Conservation (phyloP, 768 basidiomycete species). For the Tylopilus plumbeoviolaceoides region DNA sequence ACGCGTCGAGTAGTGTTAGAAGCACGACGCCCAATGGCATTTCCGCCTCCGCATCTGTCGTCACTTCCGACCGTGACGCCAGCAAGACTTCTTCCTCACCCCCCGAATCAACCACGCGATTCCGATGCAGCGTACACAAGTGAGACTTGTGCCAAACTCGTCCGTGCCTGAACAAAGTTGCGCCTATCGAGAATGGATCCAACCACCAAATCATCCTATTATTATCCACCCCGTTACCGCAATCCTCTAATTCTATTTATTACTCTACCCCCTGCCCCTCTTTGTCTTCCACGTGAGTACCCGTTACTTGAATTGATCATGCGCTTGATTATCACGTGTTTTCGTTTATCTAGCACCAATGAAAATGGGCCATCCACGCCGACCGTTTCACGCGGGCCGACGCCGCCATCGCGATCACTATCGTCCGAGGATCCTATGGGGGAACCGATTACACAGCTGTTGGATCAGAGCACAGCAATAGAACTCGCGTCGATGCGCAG, state of each 20-base stretch:
- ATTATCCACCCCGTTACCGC: constrained; percentile 5
- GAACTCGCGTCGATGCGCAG: constrained; percentile 51
- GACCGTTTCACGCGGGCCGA: no score
- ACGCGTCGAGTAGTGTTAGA: background rate
- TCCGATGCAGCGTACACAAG: constrained; percentile 10
- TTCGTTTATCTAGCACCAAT: no score
- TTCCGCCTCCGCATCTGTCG: background rate
- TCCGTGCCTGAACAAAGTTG: constrained; percentile 18
- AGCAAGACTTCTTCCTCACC: background rate
- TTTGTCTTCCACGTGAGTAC: constrained; percentile 21
- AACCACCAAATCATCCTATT: background rate
- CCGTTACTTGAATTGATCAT: constrained; percentile 13
- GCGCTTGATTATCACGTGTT: constrained; percentile 13
- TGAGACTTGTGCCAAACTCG: constrained; percentile 10
- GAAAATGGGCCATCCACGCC: no score
- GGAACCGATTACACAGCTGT: background rate
- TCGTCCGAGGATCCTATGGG: no score
- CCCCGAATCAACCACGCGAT: constrained; percentile 8
- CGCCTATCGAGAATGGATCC: constrained; percentile 14
- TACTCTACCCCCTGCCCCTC: background rate
- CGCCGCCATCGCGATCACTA: no score
- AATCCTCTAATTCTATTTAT: constrained; percentile 1
- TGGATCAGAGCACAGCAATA: background rate
- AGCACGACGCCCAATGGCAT: background rate
- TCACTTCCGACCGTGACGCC: constrained; percentile 2